Evolutionary conservation across 768 basidiomycete species (phyloP).

Genomic region (Cystofilobasidium macerans): DNA sequence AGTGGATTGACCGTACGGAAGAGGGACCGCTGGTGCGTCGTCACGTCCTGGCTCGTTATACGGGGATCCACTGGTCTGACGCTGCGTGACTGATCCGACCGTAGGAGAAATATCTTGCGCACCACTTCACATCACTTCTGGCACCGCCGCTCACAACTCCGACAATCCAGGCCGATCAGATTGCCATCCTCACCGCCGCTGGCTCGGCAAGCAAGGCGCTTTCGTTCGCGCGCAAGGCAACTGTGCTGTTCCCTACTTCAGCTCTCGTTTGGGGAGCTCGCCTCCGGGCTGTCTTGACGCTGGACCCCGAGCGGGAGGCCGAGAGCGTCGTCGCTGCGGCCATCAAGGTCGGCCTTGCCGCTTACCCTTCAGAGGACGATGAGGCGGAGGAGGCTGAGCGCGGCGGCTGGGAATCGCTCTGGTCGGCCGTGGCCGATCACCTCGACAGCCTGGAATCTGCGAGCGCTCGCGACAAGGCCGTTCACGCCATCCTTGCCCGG

Average conservation of each 20-base stretch:
- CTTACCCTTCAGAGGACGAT: slow-evolving; percentile 7
- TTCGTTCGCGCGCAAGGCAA: slow-evolving; percentile 13
- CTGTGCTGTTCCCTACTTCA: slow-evolving; percentile 15
- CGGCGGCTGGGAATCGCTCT: slow-evolving; percentile 17
- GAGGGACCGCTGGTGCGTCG: slow-evolving; percentile 15
- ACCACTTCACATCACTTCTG: slow-evolving; percentile 16
- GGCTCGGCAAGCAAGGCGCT: slow-evolving; percentile 7
- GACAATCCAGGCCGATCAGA: slow-evolving; percentile 13
- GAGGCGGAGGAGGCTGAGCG: slow-evolving; percentile 8
- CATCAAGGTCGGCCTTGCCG: slow-evolving; percentile 10
- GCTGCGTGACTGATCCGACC: not conserved
- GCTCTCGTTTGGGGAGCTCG: slow-evolving; percentile 18
- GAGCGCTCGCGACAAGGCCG: not conserved
- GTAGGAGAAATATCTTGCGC: slow-evolving; percentile 15
- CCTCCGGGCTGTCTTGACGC: slow-evolving; percentile 14
- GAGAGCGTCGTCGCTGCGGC: not conserved
- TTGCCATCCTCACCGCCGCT: slow-evolving; percentile 7
- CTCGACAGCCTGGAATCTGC: slow-evolving; percentile 11
- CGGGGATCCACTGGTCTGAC: not conserved
- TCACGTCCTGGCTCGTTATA: not conserved
- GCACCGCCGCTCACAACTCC: slow-evolving; percentile 21
- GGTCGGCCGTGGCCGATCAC: slow-evolving; percentile 11
- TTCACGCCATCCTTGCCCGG: slow-evolving; percentile 15
- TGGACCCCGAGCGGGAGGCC: not conserved
- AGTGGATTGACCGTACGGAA: slow-evolving; percentile 14